Evolutionary conservation across 2,329 filamentous ascomycete species (phyloP).

Genomic region (Cytospora piceicola): DNA sequence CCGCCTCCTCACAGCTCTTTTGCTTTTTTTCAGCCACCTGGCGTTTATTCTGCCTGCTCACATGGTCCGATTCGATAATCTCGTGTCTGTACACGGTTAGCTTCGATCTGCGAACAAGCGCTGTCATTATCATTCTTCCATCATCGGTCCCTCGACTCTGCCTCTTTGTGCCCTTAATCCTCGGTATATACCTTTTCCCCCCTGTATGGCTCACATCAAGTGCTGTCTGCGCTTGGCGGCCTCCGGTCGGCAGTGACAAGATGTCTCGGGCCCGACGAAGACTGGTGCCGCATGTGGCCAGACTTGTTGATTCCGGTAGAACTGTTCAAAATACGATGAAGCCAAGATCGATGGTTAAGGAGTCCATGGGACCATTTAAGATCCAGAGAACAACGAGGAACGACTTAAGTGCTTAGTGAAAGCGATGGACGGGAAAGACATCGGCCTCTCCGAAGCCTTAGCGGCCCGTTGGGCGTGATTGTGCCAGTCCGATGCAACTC

Average conservation of each 20-base stretch:
- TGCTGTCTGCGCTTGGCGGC: not conserved
- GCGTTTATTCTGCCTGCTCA: not conserved
- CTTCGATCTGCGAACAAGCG: not conserved
- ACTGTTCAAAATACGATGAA: no score
- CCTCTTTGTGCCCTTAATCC: not conserved
- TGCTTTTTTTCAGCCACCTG: not conserved
- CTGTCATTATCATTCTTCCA: not conserved
- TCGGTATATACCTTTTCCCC: not conserved
- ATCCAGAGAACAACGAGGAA: not conserved
- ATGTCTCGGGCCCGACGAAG: not conserved
- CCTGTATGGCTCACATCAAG: not conserved
- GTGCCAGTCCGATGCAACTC: conserved; percentile 43
- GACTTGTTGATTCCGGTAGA: not conserved
- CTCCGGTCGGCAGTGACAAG: not conserved
- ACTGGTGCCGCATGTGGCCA: not conserved
- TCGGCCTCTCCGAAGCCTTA: conserved; percentile 33
- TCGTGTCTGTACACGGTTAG: not conserved
- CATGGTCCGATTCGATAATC: not conserved
- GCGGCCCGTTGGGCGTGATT: conserved; percentile 17
- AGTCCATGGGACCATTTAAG: not conserved
- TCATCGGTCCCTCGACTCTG: not conserved
- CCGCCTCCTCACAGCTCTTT: not conserved
- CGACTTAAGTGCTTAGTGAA: conserved; percentile 18
- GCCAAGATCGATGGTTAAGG: not conserved
- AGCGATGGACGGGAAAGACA: conserved; percentile 6